phyloP scores from a whole-genome alignment of 2,329 filamentous ascomycete species.

The Fusarium mangiferae region DNA sequence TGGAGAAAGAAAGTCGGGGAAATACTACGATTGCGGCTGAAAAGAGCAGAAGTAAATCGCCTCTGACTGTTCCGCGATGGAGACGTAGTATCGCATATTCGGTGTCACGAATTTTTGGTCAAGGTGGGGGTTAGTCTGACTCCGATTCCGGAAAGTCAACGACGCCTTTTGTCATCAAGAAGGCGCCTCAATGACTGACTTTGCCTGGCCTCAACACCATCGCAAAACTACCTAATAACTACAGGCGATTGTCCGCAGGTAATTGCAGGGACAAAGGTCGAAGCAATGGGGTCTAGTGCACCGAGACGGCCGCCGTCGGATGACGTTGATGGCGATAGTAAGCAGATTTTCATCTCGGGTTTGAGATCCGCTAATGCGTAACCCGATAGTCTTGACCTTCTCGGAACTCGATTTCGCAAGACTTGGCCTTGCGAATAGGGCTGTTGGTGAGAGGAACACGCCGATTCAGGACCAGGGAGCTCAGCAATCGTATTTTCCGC shows the following conservation, averaged over 20 bases:
- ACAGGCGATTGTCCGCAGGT: accelerated
- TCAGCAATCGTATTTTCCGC: not conserved
- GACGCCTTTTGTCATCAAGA: not conserved
- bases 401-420: conserved; percentile 33
- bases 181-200: not conserved
- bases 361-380: not conserved
- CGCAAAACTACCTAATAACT: not conserved
- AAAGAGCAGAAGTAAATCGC: not conserved
- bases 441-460: not conserved
- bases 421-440: conserved; percentile 3
- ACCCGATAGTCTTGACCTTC: conserved; percentile 24
- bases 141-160: conserved; percentile 30
- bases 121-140: conserved; percentile 14
- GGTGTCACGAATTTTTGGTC: not conserved
- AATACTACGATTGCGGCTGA: not conserved
- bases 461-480: not conserved
- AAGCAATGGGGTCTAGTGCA: not conserved
- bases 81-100: not conserved
- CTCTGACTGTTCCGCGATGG: not conserved
- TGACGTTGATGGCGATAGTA: conserved; percentile 26
- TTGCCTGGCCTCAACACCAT: not conserved
- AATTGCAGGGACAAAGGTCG: not conserved
- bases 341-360: not conserved
- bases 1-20: not conserved
- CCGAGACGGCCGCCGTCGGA: not conserved